phyloP scores from a whole-genome alignment of 2,329 filamentous ascomycete genomes.

The Akanthomyces muscarius region DNA sequence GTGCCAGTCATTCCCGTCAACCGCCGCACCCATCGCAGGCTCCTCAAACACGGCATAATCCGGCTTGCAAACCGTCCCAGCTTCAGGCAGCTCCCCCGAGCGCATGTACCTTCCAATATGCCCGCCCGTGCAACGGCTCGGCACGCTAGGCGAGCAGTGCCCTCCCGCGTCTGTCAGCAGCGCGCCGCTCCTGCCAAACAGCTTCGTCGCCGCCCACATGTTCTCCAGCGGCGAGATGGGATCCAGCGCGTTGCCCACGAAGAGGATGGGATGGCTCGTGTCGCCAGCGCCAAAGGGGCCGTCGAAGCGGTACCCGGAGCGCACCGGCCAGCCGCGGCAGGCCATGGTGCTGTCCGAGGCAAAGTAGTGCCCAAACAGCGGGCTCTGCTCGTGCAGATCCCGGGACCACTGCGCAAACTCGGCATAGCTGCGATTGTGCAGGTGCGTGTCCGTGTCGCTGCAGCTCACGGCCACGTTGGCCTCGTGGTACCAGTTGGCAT shows the following conservation, averaged over 20 bases:
- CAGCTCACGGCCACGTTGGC: conserved; percentile 3
- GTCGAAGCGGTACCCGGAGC: not conserved
- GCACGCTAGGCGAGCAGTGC: not conserved
- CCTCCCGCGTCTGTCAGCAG: not conserved
- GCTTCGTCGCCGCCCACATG: no score
- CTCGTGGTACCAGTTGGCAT: conserved; percentile 1
- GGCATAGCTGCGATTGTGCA: not conserved
- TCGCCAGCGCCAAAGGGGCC: not conserved
- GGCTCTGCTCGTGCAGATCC: not conserved
- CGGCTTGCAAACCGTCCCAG: not conserved
- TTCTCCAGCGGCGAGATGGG: not conserved
- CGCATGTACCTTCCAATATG: not conserved
- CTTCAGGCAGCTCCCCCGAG: not conserved
- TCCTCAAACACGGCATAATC: conserved; percentile 1
- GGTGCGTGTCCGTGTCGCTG: not conserved
- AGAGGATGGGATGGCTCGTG: not conserved
- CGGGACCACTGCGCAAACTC: not conserved
- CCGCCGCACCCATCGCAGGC: not conserved
- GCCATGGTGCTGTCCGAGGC: not conserved
- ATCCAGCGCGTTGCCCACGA: not conserved
- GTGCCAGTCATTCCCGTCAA: not conserved
- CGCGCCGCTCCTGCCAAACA: not conserved
- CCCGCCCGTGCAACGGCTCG: not conserved
- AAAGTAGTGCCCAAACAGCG: not conserved
- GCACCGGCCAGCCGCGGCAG: conserved; percentile 2